Percentiles rank a stretch among this genome's conserved stretches.
These are phyloP conservation scores for Camillea tinctor DNA, from an alignment of 2,329 filamentous ascomycete genomes.

Conservation along the genomic window DNA sequence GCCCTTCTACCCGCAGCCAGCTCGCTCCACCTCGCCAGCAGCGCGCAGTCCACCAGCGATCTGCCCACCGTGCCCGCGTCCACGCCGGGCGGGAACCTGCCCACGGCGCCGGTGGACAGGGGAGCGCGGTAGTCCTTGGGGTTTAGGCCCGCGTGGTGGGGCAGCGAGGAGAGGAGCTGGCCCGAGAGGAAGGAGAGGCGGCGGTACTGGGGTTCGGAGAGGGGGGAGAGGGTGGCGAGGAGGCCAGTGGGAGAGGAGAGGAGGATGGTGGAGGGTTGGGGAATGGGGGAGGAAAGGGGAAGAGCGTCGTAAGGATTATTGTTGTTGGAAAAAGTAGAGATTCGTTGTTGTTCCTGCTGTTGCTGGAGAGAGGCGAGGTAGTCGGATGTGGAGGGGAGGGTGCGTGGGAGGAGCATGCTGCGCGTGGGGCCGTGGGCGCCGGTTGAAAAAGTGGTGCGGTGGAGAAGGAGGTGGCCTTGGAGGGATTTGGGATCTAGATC, in stretches of 20 bases:
- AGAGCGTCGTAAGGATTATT: slow-evolving; percentile 21
- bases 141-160: slow-evolving; percentile 78
- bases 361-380: slow-evolving; percentile 22
- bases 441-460: slow-evolving; percentile 83
- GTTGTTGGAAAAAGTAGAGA: slow-evolving; percentile 23
- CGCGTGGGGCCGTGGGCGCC: slow-evolving; percentile 74
- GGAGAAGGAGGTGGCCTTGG: slow-evolving; percentile 81
- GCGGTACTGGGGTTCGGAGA: slow-evolving; percentile 79
- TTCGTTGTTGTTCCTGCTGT: slow-evolving; percentile 23
- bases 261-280: slow-evolving; percentile 60
- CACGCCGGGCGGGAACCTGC: slow-evolving; percentile 46
- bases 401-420: slow-evolving; percentile 73
- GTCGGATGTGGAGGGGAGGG: slow-evolving; percentile 43
- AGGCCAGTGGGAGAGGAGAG: slow-evolving; percentile 74
- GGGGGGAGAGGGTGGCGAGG: slow-evolving; percentile 71
- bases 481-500: slow-evolving; percentile 83
- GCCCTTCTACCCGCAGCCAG: slow-evolving; percentile 67
- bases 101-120: slow-evolving; percentile 45
- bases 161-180: slow-evolving; percentile 73
- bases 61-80: slow-evolving; percentile 59
- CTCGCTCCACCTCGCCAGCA: slow-evolving; percentile 74
- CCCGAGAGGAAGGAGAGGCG: slow-evolving; percentile 78
- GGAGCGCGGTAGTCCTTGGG: slow-evolving; percentile 71
- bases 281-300: slow-evolving; percentile 46
- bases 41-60: slow-evolving; percentile 73